Conservation (phyloP, 352 stramenopile genomes). For the Bremia lactucae region DNA sequence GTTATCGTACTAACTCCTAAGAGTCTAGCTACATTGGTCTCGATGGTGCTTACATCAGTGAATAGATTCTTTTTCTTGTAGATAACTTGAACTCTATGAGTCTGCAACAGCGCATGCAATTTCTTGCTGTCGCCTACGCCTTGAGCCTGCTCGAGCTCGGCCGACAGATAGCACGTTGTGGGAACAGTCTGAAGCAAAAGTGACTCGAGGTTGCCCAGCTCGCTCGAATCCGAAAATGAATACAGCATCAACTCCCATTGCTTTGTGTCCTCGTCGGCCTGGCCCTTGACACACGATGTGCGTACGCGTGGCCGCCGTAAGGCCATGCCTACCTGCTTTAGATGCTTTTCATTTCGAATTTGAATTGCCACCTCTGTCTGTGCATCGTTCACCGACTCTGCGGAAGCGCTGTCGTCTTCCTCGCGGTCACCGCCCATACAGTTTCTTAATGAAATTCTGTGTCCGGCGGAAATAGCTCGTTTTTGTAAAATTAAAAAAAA, state of each 20-base stretch:
- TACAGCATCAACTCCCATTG: constrained; percentile 75
- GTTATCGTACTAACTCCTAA: constrained; percentile 43
- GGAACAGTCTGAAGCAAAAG: constrained; percentile 72
- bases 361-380: constrained; percentile 65
- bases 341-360: constrained; percentile 68
- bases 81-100: constrained; percentile 42
- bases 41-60: constrained; percentile 31
- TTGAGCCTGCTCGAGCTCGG: constrained; percentile 47
- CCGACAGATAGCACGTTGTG: constrained; percentile 58
- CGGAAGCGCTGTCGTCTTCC: constrained; percentile 18
- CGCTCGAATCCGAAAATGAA: constrained; percentile 75
- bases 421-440: constrained; percentile 17
- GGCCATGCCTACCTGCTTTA: constrained; percentile 76
- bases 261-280: constrained; percentile 67
- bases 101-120: constrained; percentile 58
- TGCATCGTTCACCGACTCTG: constrained; percentile 14
- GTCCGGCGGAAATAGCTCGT: constrained; percentile 6
- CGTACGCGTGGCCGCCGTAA: constrained; percentile 55
- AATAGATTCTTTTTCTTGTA: constrained; percentile 71
- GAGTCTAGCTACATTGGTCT: constrained; percentile 57
- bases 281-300: constrained; percentile 67
- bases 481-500: no score
- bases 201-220: constrained; percentile 75
- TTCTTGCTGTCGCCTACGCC: constrained; percentile 73
- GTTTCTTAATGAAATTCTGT: no score